Evolutionary conservation across 1,284 basidiomycete species (phyloP).

Genomic region (Fomitopsis betulina): DNA sequence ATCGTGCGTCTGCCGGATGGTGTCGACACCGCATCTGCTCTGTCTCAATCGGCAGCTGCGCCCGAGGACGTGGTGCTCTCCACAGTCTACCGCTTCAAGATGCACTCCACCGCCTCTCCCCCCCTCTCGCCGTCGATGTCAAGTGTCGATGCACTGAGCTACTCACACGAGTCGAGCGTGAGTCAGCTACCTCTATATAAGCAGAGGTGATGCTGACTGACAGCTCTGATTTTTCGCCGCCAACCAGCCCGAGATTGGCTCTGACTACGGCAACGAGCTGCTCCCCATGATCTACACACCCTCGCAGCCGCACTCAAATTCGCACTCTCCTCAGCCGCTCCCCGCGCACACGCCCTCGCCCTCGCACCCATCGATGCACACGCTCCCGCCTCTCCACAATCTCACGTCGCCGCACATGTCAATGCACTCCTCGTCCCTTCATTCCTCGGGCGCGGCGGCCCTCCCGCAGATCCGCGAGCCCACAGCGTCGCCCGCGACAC

Average conservation of each 20-base stretch:
- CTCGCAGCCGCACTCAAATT: not conserved
- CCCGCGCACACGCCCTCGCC: not conserved
- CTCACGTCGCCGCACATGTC: constrained; percentile 6
- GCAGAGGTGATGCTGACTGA: not conserved
- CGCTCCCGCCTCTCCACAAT: not conserved
- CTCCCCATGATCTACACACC: constrained; percentile 1
- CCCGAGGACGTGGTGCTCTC: constrained; percentile 21
- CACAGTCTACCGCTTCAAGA: constrained; percentile 25
- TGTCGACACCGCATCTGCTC: constrained; percentile 4
- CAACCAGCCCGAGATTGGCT: constrained; percentile 14
- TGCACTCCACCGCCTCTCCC: constrained; percentile 14
- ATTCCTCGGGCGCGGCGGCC: too few relatives aligned
- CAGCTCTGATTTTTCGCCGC: not conserved
- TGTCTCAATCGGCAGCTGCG: not conserved
- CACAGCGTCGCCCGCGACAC: constrained; percentile 12
- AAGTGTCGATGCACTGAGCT: constrained; percentile 17
- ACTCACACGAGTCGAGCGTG: constrained; percentile 22
- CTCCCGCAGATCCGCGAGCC: constrained; percentile 6
- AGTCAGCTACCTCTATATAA: constrained; percentile 6
- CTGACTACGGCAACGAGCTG: constrained; percentile 9
- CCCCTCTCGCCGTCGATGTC: constrained; percentile 23
- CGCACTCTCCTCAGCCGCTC: not conserved
- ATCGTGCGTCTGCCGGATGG: constrained; percentile 28
- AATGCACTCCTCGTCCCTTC: constrained; percentile 2
- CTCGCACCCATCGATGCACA: not conserved